Base-by-base conservation (phyloP, 495 filamentous ascomycete genomes). In the Pyrenula massariospora region DNA sequence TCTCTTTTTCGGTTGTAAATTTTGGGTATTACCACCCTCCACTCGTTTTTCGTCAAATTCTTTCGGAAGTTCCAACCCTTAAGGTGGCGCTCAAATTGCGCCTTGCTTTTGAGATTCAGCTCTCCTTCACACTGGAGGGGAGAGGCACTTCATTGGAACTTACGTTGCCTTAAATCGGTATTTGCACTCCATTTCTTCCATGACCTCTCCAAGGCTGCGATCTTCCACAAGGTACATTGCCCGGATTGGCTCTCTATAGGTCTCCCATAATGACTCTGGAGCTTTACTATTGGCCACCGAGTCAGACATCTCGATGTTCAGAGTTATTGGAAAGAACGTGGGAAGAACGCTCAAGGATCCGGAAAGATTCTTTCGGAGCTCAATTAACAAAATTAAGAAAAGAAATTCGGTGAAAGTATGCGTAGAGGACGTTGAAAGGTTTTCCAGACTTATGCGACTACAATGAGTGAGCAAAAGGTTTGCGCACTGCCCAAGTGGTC, bases 61-160 rank as follows among this genome's bases (percentile, higher is more conserved):
- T 61, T 63, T 21, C 57, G 55, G 56, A 63, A 61, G 5, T 36
- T 50, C 61, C 61, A 63, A 24, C 58, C 57, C 51, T 57, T 59
- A 24, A 61, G 54, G 20, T 61, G 59, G 20, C 47, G 50, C 51
- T 62, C 56, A 53, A 61, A 63, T 57, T 63, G 61, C 21, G 61
- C 57, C 58, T 63, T 63, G 15, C 61, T 63, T 50, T 22, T 54
- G 10, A 50, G 3, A 47, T 47, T 60, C 48, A 59, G 57, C 50
- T 3, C 51, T 48, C 23, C 42, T 56, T 25, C 22, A 15, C 25
- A 59, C 10, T 22, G 55, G 49, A 23, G 36, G 12, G 10, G 50
- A 56, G 24, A 25, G 15, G 23, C 22, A 24, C 24, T 22, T 23
- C 25, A 51, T 25, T 49, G 42, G 42, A 19, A 11, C 58, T 57